Evolutionary conservation across 306 rosid genomes (phyloP).

Genomic region (Fagus crenata): DNA sequence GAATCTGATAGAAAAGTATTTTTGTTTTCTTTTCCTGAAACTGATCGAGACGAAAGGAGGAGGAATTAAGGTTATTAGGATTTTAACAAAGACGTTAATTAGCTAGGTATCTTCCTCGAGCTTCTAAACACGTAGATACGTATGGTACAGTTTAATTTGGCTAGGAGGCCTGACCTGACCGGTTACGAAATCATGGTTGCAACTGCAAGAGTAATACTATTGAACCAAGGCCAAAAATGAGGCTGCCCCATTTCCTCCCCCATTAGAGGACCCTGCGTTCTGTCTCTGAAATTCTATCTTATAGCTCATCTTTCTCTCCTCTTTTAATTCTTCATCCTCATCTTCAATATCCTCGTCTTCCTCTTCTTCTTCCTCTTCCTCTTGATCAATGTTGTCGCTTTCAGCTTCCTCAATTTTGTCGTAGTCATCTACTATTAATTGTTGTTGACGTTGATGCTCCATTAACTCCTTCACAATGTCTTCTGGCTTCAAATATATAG

Average conservation of each 20-base stretch:
- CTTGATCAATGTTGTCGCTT: constrained; percentile 26
- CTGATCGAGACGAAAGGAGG: not conserved
- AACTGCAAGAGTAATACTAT: not conserved
- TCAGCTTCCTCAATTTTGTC: constrained; percentile 33
- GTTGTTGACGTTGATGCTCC: constrained; percentile 24
- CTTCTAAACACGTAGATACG: constrained; percentile 21
- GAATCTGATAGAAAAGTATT: not conserved
- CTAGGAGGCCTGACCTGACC: constrained; percentile 1
- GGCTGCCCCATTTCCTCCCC: constrained; percentile 37
- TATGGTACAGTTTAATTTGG: constrained; percentile 24
- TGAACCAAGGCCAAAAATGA: constrained; percentile 49
- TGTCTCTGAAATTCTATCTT: constrained; percentile 46
- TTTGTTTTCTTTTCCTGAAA: too few species aligned
- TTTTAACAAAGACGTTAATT: constrained; percentile 11
- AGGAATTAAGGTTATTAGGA: constrained; percentile 16
- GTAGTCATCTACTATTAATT: constrained; percentile 29
- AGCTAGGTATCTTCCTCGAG: constrained; percentile 8
- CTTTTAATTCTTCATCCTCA: constrained; percentile 22
- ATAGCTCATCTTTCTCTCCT: constrained; percentile 24
- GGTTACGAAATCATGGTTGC: not conserved
- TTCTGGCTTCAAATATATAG: constrained; percentile 51
- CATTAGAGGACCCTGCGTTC: constrained; percentile 25
- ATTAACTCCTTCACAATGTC: constrained; percentile 55
- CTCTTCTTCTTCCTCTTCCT: constrained; percentile 27
- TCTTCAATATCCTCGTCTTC: constrained; percentile 23